Base-by-base conservation (phyloP, 768 basidiomycete species). In the Suillus lakei region DNA sequence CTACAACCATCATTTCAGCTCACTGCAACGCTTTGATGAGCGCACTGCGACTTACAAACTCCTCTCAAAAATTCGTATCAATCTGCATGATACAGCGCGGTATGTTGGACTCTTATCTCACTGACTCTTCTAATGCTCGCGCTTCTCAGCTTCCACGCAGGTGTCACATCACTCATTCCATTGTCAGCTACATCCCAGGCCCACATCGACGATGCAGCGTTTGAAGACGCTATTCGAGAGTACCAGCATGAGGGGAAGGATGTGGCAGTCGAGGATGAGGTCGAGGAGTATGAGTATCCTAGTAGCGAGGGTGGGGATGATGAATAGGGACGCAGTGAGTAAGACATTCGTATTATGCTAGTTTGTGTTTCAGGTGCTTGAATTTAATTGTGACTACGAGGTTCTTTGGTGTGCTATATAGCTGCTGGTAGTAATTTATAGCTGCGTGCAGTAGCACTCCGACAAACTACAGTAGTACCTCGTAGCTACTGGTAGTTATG, bases 1-100 rank as follows among this genome's bases (percentile, higher is more conserved):
- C 39, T 67, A 56, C 48, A n/a, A 28, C 5, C 16, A 26, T 30
- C 66, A 67, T 61, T 16, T 67, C 23, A 38, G n/a, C 28, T 43
- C 36, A 30, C n/a, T 67, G 34, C 48, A 53, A 9, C 16, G 13
- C 28, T 67, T 67, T 32, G 26, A 54, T 9, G 48, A 67, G 44
- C 66, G 26, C 41, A 67, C 66, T 0, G 46, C 5, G 0, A 26
- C 16, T 23, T 67, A 64, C 26, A 51, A 44, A 28, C 50, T 67
- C 16, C 51, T 53, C 51, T 16, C 1, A 1, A 38, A 21, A 46
- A 56, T 67, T 34, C 6, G 12, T 30, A 26, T 15, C 54, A 38
- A 26, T n/a, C 43, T 64, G 48, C 51, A 60, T 23, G 51, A 60
- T 36, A 38, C 43, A 8, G 65, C 61, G 3, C 28, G 34, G 65